phyloP scores from a whole-genome alignment of 805 yeast genomes.

The Metschnikowia sp. region DNA sequence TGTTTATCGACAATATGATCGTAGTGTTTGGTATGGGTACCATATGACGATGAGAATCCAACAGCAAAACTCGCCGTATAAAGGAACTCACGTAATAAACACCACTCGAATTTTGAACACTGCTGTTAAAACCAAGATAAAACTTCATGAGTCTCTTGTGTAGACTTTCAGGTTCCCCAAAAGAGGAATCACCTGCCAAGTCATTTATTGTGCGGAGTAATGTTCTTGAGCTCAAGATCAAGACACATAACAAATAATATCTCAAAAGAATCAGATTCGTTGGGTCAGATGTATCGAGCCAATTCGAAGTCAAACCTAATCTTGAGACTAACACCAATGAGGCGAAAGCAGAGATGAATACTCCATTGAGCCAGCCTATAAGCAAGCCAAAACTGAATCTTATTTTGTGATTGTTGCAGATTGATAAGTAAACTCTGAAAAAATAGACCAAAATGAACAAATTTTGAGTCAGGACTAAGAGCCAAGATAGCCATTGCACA shows the following conservation, averaged over 20 bases:
- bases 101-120: slow-evolving; percentile 14
- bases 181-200: slow-evolving; percentile 24
- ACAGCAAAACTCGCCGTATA: slow-evolving; percentile 7
- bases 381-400: slow-evolving; percentile 34
- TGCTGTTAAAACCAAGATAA: slow-evolving; percentile 27
- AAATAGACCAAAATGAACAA: slow-evolving; percentile 11
- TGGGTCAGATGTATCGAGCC: slow-evolving; percentile 5
- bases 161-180: slow-evolving; percentile 18
- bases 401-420: slow-evolving; percentile 33
- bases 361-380: slow-evolving; percentile 34
- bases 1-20: slow-evolving; percentile 20
- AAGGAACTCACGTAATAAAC: slow-evolving; percentile 11
- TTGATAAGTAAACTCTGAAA: slow-evolving; percentile 25
- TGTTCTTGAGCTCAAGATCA: slow-evolving; percentile 30
- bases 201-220: slow-evolving; percentile 27
- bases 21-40: slow-evolving; percentile 24
- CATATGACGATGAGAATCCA: slow-evolving; percentile 8
- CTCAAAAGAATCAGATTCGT: slow-evolving; percentile 19
- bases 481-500: background rate
- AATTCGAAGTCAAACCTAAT: slow-evolving; percentile 20
- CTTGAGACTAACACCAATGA: slow-evolving; percentile 21
- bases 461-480: background rate
- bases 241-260: slow-evolving; percentile 21
- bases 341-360: slow-evolving; percentile 25
- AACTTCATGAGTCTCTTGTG: slow-evolving; percentile 27